Conservation (phyloP, 352 stramenopile genomes). For the Phytophthora rubi region DNA sequence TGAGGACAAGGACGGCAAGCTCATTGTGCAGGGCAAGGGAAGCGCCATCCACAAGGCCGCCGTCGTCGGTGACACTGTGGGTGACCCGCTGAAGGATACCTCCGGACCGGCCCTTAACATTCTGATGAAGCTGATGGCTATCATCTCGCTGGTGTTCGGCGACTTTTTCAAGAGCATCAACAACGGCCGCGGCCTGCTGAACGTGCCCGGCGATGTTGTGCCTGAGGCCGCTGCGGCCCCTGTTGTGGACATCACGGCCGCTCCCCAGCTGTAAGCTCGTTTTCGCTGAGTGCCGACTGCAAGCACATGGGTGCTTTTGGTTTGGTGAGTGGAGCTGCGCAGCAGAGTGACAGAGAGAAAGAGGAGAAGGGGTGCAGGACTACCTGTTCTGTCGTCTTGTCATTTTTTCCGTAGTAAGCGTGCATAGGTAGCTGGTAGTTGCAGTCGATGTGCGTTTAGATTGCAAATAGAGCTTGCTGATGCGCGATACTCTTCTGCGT, state of each 20-base stretch:
- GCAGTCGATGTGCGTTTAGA: slow-evolving; percentile 28
- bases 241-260: slow-evolving; percentile 24
- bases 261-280: slow-evolving; percentile 38
- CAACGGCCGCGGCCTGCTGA: slow-evolving; percentile 93
- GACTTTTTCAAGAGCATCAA: slow-evolving; percentile 99
- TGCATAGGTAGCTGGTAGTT: slow-evolving; percentile 37
- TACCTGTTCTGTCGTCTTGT: slow-evolving; percentile 36
- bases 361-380: slow-evolving; percentile 26
- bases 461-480: slow-evolving; percentile 44
- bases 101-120: slow-evolving; percentile 99
- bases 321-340: slow-evolving; percentile 24
- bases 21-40: slow-evolving; percentile 94
- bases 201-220: slow-evolving; percentile 62
- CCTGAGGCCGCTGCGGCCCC: slow-evolving; percentile 22
- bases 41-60: slow-evolving; percentile 98
- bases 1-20: slow-evolving; percentile 92
- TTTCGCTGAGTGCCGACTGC: slow-evolving; percentile 17
- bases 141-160: slow-evolving; percentile 99
- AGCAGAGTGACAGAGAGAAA: slow-evolving; percentile 32
- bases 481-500: slow-evolving; percentile 15
- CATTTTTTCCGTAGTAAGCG: slow-evolving; percentile 36
- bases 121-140: slow-evolving; percentile 99
- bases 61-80: slow-evolving; percentile 98
- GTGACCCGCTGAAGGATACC: slow-evolving; percentile 99
- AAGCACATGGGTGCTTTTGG: slow-evolving; percentile 8